A percentile compares a stretch with the other conserved stretches of the same genome.
phyloP scores from a whole-genome alignment of 2,329 filamentous ascomycete species.

The Xylariaceae sp. region DNA sequence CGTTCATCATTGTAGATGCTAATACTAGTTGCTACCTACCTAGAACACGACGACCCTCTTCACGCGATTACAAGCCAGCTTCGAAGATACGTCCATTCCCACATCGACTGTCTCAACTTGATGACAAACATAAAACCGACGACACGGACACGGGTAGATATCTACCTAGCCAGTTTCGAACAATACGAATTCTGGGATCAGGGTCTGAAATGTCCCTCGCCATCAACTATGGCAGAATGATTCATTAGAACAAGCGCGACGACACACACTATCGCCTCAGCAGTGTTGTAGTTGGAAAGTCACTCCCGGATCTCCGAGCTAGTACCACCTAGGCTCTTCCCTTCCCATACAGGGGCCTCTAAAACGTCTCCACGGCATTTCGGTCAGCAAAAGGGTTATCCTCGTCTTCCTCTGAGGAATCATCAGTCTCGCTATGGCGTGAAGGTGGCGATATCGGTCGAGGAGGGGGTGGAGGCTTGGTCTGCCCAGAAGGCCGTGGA shows the following conservation, averaged over 20 bases:
- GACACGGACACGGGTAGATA: not conserved
- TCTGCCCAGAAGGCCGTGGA: constrained; percentile 41
- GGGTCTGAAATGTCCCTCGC: not conserved
- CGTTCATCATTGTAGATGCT: not conserved
- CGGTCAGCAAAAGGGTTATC: constrained; percentile 82
- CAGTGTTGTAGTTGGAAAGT: not conserved
- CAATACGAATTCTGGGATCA: not conserved
- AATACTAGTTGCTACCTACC: not conserved
- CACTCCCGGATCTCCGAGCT: not conserved
- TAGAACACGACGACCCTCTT: no score
- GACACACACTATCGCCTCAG: not conserved
- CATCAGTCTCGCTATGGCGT: constrained; percentile 50
- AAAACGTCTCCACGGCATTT: constrained; percentile 62
- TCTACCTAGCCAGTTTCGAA: not conserved
- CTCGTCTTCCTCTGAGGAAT: constrained; percentile 65
- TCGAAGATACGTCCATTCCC: not conserved
- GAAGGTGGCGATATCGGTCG: constrained; percentile 40
- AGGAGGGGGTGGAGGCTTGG: constrained; percentile 47
- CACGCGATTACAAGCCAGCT: no score
- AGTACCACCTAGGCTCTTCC: constrained; percentile 33
- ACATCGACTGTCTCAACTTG: not conserved
- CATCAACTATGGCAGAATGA: not conserved
- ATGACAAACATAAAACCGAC: not conserved
- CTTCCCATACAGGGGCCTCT: constrained; percentile 36
- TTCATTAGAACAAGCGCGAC: not conserved